Conservation (phyloP, 345 rosid genomes). For the Anacardium occidentale region DNA sequence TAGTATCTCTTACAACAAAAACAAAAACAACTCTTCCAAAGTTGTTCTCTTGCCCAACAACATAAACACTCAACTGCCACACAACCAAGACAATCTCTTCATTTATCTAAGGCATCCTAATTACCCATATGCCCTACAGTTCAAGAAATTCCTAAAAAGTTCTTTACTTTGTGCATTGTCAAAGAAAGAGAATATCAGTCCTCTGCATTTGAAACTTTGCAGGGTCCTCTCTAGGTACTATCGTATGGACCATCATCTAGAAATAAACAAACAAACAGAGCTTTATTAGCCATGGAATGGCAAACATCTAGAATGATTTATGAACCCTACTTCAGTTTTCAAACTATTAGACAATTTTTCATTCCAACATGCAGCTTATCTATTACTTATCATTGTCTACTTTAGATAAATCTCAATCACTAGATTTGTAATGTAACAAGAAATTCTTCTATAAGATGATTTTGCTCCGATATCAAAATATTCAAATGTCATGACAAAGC, state of each 20-base stretch:
- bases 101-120: not conserved
- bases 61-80: not conserved
- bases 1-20: not conserved
- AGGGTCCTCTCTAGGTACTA: not conserved
- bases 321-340: too few species aligned
- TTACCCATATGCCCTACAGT: not conserved
- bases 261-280: not conserved
- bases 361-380: not conserved
- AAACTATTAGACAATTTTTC: not conserved
- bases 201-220: not conserved
- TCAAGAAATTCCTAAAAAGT: not conserved
- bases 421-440: not conserved
- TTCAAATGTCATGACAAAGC: not conserved
- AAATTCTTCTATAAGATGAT: not conserved
- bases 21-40: not conserved
- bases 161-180: not conserved
- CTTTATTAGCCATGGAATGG: not conserved
- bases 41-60: not conserved
- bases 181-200: not conserved
- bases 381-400: not conserved
- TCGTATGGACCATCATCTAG: not conserved
- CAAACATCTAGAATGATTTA: too few species aligned
- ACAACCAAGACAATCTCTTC: not conserved
- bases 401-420: not conserved
- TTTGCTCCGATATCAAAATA: not conserved